phyloP scores from a whole-genome alignment of 2,329 filamentous ascomycete genomes.

The Penicillium janthinellum region DNA sequence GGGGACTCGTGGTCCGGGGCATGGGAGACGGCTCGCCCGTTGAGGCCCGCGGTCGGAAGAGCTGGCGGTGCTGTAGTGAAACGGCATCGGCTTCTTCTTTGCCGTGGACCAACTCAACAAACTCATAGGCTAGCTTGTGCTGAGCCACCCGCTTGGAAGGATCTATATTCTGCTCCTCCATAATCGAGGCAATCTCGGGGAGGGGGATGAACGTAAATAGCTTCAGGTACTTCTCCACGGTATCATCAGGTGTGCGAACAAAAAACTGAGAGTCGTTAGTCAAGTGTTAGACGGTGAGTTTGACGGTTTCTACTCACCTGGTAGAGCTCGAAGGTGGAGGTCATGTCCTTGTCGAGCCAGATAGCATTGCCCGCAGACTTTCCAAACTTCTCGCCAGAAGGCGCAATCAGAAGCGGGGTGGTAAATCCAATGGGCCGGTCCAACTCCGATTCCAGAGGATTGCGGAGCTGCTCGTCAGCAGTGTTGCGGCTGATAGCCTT shows the following conservation, averaged over 20 bases:
- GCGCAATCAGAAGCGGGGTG: constrained; percentile 83
- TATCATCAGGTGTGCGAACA: constrained; percentile 75
- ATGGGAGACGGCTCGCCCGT: constrained; percentile 39
- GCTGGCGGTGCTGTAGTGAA: constrained; percentile 56
- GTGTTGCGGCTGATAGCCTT: constrained; percentile 66
- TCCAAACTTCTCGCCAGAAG: constrained; percentile 85
- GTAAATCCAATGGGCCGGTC: constrained; percentile 77
- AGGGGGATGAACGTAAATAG: constrained; percentile 87
- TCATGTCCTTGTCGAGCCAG: constrained; percentile 85
- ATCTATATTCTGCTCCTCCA: constrained; percentile 67
- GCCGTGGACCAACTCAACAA: constrained; percentile 79
- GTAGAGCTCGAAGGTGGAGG: constrained; percentile 82
- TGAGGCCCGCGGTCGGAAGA: constrained; percentile 44
- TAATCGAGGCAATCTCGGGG: constrained; percentile 64
- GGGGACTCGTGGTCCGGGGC: constrained; percentile 21
- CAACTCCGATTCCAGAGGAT: constrained; percentile 40
- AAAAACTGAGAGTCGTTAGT: constrained; percentile 65
- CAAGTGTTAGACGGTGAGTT: no score
- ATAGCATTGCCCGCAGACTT: constrained; percentile 93
- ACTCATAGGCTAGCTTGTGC: constrained; percentile 78
- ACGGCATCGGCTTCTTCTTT: constrained; percentile 63
- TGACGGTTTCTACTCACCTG: constrained; percentile 48
- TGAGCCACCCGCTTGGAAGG: constrained; percentile 77
- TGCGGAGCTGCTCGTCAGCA: constrained; percentile 39
- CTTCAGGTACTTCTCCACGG: constrained; percentile 79